A percentile compares a stretch with the other conserved stretches of the same genome.
These are phyloP conservation scores for Hypoxylon intermedium DNA, from an alignment of 495 filamentous ascomycete genomes.

Conservation along the genomic window DNA sequence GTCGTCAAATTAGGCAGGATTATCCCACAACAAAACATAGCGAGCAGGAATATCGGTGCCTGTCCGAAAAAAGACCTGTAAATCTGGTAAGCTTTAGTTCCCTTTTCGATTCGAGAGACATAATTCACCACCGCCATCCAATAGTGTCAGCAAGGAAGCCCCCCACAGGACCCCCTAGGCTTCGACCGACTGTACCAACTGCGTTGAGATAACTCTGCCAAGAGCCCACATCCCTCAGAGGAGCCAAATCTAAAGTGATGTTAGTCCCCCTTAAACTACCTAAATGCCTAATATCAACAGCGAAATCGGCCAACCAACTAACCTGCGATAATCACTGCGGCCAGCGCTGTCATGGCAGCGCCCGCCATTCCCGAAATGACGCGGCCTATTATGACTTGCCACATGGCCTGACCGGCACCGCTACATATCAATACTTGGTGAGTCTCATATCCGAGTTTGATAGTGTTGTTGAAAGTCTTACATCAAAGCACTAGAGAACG, in stretches of 20 bases:
- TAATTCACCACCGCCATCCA: slow-evolving; percentile 68
- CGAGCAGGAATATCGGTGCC: slow-evolving; percentile 60
- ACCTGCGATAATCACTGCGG: slow-evolving; percentile 69
- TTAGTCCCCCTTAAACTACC: slow-evolving; percentile 14
- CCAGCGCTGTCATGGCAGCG: slow-evolving; percentile 63
- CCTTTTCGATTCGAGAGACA: neutral
- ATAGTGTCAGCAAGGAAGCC: slow-evolving; percentile 69
- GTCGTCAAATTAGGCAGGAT: slow-evolving; percentile 46
- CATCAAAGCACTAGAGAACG: slow-evolving; percentile 51
- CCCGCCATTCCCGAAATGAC: slow-evolving; percentile 66
- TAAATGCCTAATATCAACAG: too few relatives aligned
- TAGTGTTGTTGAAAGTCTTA: slow-evolving; percentile 56
- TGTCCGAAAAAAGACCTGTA: slow-evolving; percentile 68
- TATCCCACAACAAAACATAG: slow-evolving; percentile 59
- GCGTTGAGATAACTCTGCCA: slow-evolving; percentile 74
- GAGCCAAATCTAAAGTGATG: slow-evolving; percentile 63
- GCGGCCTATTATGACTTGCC: slow-evolving; percentile 63
- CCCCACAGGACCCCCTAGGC: slow-evolving; percentile 68
- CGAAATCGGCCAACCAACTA: slow-evolving; percentile 11
- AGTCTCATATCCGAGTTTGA: slow-evolving; percentile 16
- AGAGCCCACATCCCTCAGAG: slow-evolving; percentile 68
- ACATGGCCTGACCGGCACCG: slow-evolving; percentile 58
- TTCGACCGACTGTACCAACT: slow-evolving; percentile 67
- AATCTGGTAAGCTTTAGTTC: neutral
- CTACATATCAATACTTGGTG: slow-evolving; percentile 40